These are phyloP conservation scores for Plasmopara halstedii DNA, from an alignment of 352 stramenopile genomes.

Conservation along the genomic window DNA sequence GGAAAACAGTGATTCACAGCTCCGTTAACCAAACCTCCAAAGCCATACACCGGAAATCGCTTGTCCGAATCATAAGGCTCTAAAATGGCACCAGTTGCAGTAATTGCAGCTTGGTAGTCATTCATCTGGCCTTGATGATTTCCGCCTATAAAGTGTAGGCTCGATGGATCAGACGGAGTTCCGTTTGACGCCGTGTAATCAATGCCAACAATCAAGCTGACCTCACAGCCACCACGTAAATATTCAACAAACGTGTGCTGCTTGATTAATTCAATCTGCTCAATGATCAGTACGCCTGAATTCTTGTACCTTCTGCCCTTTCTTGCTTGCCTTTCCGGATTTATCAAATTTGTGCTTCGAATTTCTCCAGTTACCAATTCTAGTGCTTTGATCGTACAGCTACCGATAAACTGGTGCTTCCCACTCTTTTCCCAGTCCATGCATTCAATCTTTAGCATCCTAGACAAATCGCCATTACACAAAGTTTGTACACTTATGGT, in stretches of 20 bases:
- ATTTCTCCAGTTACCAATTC: slow-evolving; percentile 56
- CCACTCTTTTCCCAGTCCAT: slow-evolving; percentile 75
- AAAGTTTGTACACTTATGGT: slow-evolving; percentile 57
- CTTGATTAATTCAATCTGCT: slow-evolving; percentile 57
- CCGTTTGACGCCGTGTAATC: slow-evolving; percentile 78
- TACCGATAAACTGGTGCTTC: slow-evolving; percentile 62
- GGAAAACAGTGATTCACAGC: slow-evolving; percentile 62
- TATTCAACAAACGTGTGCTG: slow-evolving; percentile 67
- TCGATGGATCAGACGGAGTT: slow-evolving; percentile 31
- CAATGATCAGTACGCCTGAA: slow-evolving; percentile 50
- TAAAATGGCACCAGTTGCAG: slow-evolving; percentile 55
- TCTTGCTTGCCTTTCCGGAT: slow-evolving; percentile 47
- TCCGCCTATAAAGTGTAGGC: slow-evolving; percentile 55
- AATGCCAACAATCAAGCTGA: slow-evolving; percentile 74
- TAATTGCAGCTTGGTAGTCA: slow-evolving; percentile 73
- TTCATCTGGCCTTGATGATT: slow-evolving; percentile 55
- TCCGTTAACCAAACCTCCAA: slow-evolving; percentile 63
- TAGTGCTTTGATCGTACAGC: slow-evolving; percentile 35
- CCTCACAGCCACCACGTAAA: slow-evolving; percentile 55
- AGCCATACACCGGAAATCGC: slow-evolving; percentile 73
- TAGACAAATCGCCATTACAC: slow-evolving; percentile 57
- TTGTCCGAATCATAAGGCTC: slow-evolving; percentile 72
- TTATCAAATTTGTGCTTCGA: slow-evolving; percentile 49
- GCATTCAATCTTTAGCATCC: slow-evolving; percentile 58
- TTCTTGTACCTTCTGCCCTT: slow-evolving; percentile 74